Percentiles rank a stretch among this genome's conserved stretches.
phyloP scores from a whole-genome alignment of 73 alveolate species.

The Breviolum minutum region DNA sequence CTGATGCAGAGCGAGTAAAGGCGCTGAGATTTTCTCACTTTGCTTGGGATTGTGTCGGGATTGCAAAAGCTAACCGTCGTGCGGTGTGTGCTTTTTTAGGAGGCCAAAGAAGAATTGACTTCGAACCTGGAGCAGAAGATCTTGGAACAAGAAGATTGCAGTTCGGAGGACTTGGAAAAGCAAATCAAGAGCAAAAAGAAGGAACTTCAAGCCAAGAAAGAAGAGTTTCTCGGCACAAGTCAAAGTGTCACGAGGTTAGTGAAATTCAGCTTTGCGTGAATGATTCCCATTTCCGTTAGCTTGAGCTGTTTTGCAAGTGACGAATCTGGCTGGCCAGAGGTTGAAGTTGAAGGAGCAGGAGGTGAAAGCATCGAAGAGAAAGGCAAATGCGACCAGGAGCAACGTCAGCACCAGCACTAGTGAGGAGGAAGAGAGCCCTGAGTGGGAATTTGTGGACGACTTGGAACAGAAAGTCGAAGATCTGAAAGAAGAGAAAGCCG shows the following conservation, averaged over 20 bases:
- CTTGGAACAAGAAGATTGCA: not conserved
- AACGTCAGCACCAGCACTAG: not conserved
- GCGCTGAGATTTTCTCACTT: no score
- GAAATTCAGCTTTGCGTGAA: no score
- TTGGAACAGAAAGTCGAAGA: not conserved
- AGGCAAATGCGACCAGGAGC: not conserved
- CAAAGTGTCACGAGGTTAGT: no score
- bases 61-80: not conserved
- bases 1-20: not conserved
- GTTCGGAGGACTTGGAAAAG: not conserved
- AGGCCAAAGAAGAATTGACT: not conserved
- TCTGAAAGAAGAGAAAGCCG: not conserved
- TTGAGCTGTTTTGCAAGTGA: no score
- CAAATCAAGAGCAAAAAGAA: constrained; percentile 1
- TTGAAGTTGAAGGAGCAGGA: not conserved
- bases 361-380: not conserved
- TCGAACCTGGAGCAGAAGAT: not conserved
- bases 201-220: constrained; percentile 24
- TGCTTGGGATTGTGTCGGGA: not conserved
- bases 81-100: not conserved
- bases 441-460: not conserved
- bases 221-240: constrained; percentile 6
- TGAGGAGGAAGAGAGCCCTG: not conserved
- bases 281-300: no score
- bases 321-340: no score